Percentiles rank a stretch among this genome's conserved stretches.
Conservation (phyloP, 2,329 filamentous ascomycete genomes). For the Ascochyta viciae-villosae region DNA sequence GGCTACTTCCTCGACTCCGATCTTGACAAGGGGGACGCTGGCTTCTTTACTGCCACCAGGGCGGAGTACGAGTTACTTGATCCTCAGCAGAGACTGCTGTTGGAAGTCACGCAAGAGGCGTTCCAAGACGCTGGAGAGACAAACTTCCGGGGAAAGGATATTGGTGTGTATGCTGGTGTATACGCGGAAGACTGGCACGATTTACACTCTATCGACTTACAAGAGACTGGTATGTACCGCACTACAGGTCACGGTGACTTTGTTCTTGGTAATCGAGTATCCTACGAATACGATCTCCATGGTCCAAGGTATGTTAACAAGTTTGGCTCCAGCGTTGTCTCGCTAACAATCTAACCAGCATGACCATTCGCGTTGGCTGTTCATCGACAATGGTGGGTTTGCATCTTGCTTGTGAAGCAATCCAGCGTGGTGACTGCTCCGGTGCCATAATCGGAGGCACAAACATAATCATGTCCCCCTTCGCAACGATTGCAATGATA, state of each 20-base stretch:
- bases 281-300: constrained; percentile 26
- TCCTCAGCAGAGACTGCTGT: constrained; percentile 34
- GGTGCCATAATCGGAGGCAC: constrained; percentile 24
- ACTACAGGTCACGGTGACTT: constrained; percentile 18
- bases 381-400: constrained; percentile 40
- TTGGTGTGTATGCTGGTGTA: constrained; percentile 38
- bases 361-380: constrained; percentile 48
- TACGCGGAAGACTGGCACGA: not conserved
- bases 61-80: constrained; percentile 23
- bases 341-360: constrained; percentile 1
- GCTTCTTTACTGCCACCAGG: constrained; percentile 21
- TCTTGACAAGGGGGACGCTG: constrained; percentile 18
- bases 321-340: too few relatives aligned
- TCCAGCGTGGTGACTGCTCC: constrained; percentile 20
- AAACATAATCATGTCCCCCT: constrained; percentile 23
- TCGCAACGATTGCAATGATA: not conserved
- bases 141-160: constrained; percentile 30
- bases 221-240: too few relatives aligned
- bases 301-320: too few relatives aligned
- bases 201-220: too few relatives aligned
- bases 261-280: constrained; percentile 28
- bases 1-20: constrained; percentile 30
- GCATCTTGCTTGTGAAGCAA: constrained; percentile 25
- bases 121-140: constrained; percentile 45
- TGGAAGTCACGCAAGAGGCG: constrained; percentile 41